Percentiles rank a stretch among this genome's conserved stretches.
Conservation (phyloP, 1,284 basidiomycete genomes). For the Apiotrichum akiyoshidainum region DNA sequence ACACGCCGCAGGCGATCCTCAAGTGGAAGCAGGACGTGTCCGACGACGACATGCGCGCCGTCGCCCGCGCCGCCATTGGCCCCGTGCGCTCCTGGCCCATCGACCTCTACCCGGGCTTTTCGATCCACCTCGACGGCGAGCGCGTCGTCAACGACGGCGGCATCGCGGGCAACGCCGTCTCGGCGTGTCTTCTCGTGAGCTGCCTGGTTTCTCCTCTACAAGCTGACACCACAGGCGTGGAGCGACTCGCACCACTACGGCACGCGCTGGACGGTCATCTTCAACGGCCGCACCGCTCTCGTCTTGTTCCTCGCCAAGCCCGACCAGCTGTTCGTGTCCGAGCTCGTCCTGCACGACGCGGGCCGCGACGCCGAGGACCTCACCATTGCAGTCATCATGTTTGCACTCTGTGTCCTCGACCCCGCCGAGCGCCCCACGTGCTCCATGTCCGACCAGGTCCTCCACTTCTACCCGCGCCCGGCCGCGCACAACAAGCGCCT, state of each 20-base stretch:
- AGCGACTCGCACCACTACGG: constrained; percentile 13
- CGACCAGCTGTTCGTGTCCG: constrained; percentile 10
- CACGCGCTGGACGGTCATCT: constrained; percentile 14
- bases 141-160: not conserved
- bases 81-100: not conserved
- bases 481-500: not conserved
- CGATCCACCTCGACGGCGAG: not conserved
- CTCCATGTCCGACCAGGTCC: constrained; percentile 9
- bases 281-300: constrained; percentile 12
- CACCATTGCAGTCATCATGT: constrained; percentile 8
- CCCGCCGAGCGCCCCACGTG: constrained; percentile 6
- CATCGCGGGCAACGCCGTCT: not conserved
- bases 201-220: not conserved
- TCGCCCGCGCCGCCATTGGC: not conserved
- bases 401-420: constrained; percentile 7
- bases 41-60: not conserved
- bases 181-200: constrained; percentile 10
- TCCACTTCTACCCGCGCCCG: constrained; percentile 2
- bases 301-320: constrained; percentile 16
- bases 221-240: constrained; percentile 12
- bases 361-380: not conserved
- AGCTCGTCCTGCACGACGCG: constrained; percentile 6
- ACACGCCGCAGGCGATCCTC: not conserved
- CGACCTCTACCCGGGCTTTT: constrained; percentile 9
- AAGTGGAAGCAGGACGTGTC: constrained; percentile 9